phyloP scores from a whole-genome alignment of 1,284 basidiomycete genomes.

The Trichosporon asahii region DNA sequence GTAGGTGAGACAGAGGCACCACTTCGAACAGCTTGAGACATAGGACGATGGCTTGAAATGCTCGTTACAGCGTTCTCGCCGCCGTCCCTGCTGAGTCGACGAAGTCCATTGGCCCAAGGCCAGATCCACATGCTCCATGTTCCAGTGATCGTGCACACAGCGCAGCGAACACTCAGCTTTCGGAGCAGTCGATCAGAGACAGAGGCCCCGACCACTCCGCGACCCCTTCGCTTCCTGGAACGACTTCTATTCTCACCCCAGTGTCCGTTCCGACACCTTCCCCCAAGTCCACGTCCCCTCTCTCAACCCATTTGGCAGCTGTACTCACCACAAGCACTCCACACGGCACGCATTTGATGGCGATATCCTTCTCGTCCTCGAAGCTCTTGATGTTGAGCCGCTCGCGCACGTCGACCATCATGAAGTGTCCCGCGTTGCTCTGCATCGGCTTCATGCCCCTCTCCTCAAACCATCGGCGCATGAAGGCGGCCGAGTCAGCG shows the following conservation, averaged over 20 bases:
- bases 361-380: conserved; percentile 19
- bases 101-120: no score
- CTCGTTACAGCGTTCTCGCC: no score
- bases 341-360: not conserved
- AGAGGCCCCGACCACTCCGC: no score
- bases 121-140: no score
- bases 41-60: not conserved
- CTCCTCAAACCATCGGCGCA: conserved; percentile 41
- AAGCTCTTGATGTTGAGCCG: conserved; percentile 14
- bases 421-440: conserved; percentile 37
- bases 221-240: no score
- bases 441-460: conserved; percentile 41
- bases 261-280: no score
- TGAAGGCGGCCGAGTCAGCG: conserved; percentile 37
- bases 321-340: conserved; percentile 20
- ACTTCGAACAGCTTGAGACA: not conserved
- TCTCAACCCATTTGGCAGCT: no score
- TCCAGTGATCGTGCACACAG: no score
- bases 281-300: no score
- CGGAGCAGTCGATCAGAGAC: no score
- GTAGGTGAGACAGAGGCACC: not conserved
- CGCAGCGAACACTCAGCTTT: no score
- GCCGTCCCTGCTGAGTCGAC: no score
- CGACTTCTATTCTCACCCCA: not conserved
- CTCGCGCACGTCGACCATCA: conserved; percentile 19